A percentile compares a stretch with the other conserved stretches of the same genome.
Evolutionary conservation across 768 basidiomycete species (phyloP).

Genomic region (Gloeopeniophorella convolvens): DNA sequence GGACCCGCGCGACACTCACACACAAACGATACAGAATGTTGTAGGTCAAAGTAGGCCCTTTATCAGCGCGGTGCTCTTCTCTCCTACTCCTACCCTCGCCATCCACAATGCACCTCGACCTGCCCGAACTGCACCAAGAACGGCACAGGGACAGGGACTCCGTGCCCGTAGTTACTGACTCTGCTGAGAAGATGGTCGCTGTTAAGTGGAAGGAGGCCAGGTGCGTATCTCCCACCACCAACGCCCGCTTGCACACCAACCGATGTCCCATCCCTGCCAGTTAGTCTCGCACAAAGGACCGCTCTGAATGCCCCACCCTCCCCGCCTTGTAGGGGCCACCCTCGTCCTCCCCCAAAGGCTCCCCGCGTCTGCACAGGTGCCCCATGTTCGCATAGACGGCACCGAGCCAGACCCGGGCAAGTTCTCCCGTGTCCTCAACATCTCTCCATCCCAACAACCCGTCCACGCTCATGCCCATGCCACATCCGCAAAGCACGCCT

Average conservation of each 20-base stretch:
- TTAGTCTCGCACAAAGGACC: too few relatives aligned
- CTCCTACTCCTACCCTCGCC: slow-evolving; percentile 23
- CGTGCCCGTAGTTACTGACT: slow-evolving; percentile 35
- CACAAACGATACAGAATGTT: too few relatives aligned
- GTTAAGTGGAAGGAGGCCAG: slow-evolving; percentile 56
- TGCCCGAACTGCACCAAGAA: too few relatives aligned
- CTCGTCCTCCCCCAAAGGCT: slow-evolving; percentile 25
- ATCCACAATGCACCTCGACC: slow-evolving; percentile 14
- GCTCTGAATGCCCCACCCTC: slow-evolving; percentile 23
- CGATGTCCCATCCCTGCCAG: not conserved
- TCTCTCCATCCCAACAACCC: slow-evolving; percentile 44
- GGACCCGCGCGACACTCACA: too few relatives aligned
- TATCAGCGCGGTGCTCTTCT: not conserved
- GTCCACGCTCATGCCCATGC: slow-evolving; percentile 26
- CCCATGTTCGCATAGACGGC: slow-evolving; percentile 32
- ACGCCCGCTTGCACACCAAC: not conserved
- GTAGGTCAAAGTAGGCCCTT: slow-evolving; percentile 1
- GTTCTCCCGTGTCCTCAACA: slow-evolving; percentile 65
- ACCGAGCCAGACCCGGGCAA: slow-evolving; percentile 62
- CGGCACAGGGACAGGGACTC: slow-evolving; percentile 31
- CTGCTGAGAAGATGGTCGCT: slow-evolving; percentile 57
- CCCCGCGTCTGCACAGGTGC: slow-evolving; percentile 31
- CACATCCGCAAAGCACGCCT: slow-evolving; percentile 29
- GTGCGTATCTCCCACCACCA: too few relatives aligned
- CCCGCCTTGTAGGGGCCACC: slow-evolving; percentile 33